A percentile compares a stretch with the other conserved stretches of the same genome.
Conservation (phyloP, 73 alveolate genomes). For the Paramecium sexaurelia region DNA sequence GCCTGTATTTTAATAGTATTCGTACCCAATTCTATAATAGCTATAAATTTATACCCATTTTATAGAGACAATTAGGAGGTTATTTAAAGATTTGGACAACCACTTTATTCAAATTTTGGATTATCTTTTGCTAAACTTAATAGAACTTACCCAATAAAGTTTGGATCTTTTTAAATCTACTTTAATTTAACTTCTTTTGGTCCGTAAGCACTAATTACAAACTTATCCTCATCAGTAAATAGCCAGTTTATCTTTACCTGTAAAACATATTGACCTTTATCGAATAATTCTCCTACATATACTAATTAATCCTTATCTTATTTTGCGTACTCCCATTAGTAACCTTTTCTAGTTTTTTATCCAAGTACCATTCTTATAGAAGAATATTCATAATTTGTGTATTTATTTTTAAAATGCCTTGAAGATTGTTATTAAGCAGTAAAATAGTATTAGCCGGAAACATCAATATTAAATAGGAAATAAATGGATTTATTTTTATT, state of each 20-base stretch:
- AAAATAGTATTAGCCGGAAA: conserved; percentile 51
- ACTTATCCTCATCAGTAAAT: not conserved
- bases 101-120: not conserved
- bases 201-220: conserved; percentile 58
- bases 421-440: conserved; percentile 42
- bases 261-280: conserved; percentile 30
- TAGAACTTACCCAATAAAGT: not conserved
- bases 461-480: not conserved
- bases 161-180: conserved; percentile 1
- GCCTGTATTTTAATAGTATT: not conserved
- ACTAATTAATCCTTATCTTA: not conserved
- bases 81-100: not conserved
- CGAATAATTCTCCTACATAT: conserved; percentile 31
- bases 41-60: not conserved
- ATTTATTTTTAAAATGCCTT: conserved; percentile 58
- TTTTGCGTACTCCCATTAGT: not conserved
- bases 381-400: not conserved
- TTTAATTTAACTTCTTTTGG: not conserved
- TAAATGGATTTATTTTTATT: conserved; percentile 35
- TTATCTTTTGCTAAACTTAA: not conserved
- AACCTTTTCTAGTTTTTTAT: not conserved
- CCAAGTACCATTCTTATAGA: conserved; percentile 22
- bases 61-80: not conserved
- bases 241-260: conserved; percentile 48
- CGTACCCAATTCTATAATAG: conserved; percentile 13